Base-by-base conservation (phyloP, 2,329 filamentous ascomycete genomes). In the Gnomoniopsis smithogilvyi region DNA sequence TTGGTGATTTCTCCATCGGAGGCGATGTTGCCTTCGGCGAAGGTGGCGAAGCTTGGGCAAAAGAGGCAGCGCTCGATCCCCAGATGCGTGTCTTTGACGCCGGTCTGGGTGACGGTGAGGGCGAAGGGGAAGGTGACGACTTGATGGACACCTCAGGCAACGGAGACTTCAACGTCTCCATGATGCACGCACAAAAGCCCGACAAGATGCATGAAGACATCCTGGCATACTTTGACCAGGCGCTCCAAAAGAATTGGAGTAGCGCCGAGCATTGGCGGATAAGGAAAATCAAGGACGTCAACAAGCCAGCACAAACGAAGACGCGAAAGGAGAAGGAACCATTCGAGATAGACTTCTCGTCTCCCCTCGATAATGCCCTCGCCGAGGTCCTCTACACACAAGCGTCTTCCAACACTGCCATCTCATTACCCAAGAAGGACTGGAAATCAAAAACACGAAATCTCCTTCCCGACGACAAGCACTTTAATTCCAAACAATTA, bases 231-330 rank as follows among this genome's bases (percentile, higher is more conserved):
- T 99, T 99, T 70, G 95, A 99, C 72, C 92, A 96, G 69, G 93
- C 94, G 2, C 77, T 98, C 47, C 91, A 95, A 71, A 98, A 96
- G 81, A 97, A 97, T 69, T 99, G 95, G 94, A 89, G 90, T 6
- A 96, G 92, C 51, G 94, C 95, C n/a, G 95, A 98, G 72, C 95
- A 99, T 74, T 99, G 95, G 95, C 89, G 94, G 65, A 98, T 99
- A 70, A 85, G 91, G 63, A 92, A 92, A 69, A 95, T 99, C 73
- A 98, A 98, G 69, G 86, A 88, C 64, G 76, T 81, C 68, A 82
- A 80, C 67, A 92, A 93, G 73, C 80, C 85, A 8, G 79, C 83
- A 15, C 77, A 67, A 67, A 83, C 73, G 68, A 87, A 83, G 64
- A 85, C 87, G 67, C 85, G 92, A 63, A 98, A 97, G 73, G 95